Evolutionary conservation across 1,284 basidiomycete species (phyloP), one percentile per base, ranked within the genome.

Genomic region (Inonotus hispidus): DNA sequence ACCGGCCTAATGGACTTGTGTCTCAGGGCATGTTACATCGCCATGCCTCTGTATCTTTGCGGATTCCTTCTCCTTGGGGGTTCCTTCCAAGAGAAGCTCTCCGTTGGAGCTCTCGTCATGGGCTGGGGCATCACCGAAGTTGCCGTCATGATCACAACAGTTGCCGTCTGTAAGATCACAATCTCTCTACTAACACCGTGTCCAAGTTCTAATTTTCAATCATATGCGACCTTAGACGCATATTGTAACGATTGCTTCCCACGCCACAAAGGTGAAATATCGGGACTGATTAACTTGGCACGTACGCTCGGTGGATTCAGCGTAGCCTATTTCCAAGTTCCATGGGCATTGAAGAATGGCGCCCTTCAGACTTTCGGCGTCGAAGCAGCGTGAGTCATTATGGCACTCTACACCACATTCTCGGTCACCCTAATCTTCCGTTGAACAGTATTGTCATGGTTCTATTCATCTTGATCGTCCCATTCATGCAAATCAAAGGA

Each of bases 81-180:
- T 1, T 72, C 82, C 0, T 73, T 87, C 56, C 77, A 88, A 67
- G 79, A 82, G 45, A 79, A 85, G 63, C 71, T 87, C 10, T 79
- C 77, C 47, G 71, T 82, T 13, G 79, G 74, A 5, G 84, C 79
- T 1, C 65, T 88, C 49, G 74, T 88, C 10, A 79, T 88, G 75
- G 85, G 85, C 3, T 88, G 86, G 86, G 85, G 84, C 0, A 81
- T 87, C 49, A 79, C 84, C 0, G 78, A 83, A 62, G 70, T 82
- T 4, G 76, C 82, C 0, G 72, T 81, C 61, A 88, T 88, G 84
- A 76, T 88, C 66, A 82, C 80, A 66, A 88, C 86, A 0, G 83
- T 86, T 35, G 83, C 80, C 1, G 75, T 87, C 53, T 87, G 81
- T 83, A 54, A 60, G 82, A 73, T 43, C 13, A 63, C 3, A 45